phyloP scores from a whole-genome alignment of 768 basidiomycete species.

The Symmetrospora coprosmae region DNA sequence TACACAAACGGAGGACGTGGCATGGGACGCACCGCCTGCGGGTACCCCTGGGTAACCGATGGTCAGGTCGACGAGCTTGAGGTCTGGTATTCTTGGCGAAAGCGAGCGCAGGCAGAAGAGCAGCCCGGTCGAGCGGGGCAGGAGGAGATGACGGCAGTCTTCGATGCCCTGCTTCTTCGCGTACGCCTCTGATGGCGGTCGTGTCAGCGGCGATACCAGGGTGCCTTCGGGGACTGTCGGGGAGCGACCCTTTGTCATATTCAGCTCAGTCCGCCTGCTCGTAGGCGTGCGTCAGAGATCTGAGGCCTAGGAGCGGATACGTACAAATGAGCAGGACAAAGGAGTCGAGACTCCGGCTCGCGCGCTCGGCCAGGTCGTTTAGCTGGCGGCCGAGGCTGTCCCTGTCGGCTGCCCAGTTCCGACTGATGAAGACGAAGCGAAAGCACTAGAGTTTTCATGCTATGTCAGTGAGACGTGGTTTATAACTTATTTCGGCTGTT shows the following conservation, averaged over 20 bases:
- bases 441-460: no score
- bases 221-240: conserved; percentile 87
- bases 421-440: conserved; percentile 79
- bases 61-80: conserved; percentile 80
- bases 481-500: no score
- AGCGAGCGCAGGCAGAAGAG: conserved; percentile 71
- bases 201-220: conserved; percentile 69
- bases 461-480: no score
- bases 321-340: conserved; percentile 22
- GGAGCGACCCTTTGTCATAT: conserved; percentile 51
- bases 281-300: conserved; percentile 1
- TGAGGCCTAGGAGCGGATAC: not conserved
- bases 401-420: conserved; percentile 78
- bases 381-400: conserved; percentile 53
- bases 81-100: conserved; percentile 55
- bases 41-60: conserved; percentile 55
- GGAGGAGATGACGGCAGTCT: conserved; percentile 64
- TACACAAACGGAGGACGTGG: not conserved
- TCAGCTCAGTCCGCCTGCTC: conserved; percentile 14
- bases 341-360: conserved; percentile 18
- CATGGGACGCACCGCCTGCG: not conserved
- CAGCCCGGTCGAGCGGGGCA: conserved; percentile 84
- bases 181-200: conserved; percentile 70
- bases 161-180: conserved; percentile 77
- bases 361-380: conserved; percentile 50